These are phyloP conservation scores for Lantana camara DNA, from an alignment of 257 asterid species.

Conservation along the genomic window DNA sequence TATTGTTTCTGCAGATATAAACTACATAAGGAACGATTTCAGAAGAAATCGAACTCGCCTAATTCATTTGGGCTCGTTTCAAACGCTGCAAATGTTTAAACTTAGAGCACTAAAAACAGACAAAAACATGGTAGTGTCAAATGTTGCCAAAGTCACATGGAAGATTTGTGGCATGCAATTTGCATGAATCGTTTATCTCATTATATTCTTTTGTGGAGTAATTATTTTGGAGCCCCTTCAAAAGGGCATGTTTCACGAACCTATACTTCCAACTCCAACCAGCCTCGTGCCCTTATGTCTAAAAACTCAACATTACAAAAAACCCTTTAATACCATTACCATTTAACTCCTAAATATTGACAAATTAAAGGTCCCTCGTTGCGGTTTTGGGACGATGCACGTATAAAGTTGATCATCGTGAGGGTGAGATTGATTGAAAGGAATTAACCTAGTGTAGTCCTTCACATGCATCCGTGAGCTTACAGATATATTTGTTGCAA, in stretches of 20 bases:
- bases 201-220: constrained; percentile 30
- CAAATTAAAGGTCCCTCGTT: constrained; percentile 4
- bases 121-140: constrained; percentile 7
- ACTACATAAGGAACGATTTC: background rate
- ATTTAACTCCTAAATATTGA: constrained; percentile 21
- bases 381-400: background rate
- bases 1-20: background rate
- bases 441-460: background rate
- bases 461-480: constrained; percentile 6
- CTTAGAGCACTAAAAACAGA: constrained; percentile 23
- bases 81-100: background rate
- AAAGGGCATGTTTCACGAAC: constrained; percentile 33
- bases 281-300: constrained; percentile 39
- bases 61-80: no score
- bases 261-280: constrained; percentile 38
- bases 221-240: constrained; percentile 26
- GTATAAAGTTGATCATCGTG: background rate
- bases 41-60: no score
- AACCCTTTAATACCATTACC: constrained; percentile 27
- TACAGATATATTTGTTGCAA: background rate
- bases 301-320: constrained; percentile 27
- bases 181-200: constrained; percentile 26
- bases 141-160: constrained; percentile 40
- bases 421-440: background rate
- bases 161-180: constrained; percentile 28